phyloP scores from a whole-genome alignment of 2,329 filamentous ascomycete species.

The Monilinia aucupariae region DNA sequence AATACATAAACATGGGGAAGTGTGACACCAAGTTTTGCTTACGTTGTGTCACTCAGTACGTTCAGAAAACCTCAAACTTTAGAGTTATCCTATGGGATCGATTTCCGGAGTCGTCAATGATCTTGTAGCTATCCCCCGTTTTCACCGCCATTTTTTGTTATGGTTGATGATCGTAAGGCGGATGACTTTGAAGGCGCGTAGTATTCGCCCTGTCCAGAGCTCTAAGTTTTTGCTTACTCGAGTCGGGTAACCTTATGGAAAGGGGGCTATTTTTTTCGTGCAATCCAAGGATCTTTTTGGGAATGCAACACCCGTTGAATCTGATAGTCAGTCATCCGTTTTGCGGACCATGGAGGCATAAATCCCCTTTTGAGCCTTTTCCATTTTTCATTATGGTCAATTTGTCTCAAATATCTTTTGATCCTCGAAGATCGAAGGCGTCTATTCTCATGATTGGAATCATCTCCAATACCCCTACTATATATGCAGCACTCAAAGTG shows the following conservation, averaged over 20 bases:
- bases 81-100: constrained; percentile 1
- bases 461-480: background rate
- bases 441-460: background rate
- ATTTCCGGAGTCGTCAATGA: constrained; percentile 9
- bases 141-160: background rate
- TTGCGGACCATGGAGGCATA: too few species aligned
- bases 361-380: background rate
- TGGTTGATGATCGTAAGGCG: background rate
- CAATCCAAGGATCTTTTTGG: background rate
- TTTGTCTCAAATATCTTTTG: background rate
- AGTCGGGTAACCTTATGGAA: constrained; percentile 1
- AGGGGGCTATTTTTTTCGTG: background rate
- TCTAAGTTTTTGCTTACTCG: background rate
- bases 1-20: background rate
- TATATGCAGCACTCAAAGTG: constrained; percentile 1
- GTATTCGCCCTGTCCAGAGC: background rate
- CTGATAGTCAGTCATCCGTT: background rate
- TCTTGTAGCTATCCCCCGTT: background rate
- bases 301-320: background rate
- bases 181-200: background rate
- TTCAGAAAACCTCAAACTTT: background rate
- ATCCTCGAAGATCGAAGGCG: background rate
- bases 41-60: background rate
- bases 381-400: background rate
- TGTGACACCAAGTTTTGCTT: background rate